Conservation (phyloP, 768 basidiomycete species). For the Suillus subluteus region DNA sequence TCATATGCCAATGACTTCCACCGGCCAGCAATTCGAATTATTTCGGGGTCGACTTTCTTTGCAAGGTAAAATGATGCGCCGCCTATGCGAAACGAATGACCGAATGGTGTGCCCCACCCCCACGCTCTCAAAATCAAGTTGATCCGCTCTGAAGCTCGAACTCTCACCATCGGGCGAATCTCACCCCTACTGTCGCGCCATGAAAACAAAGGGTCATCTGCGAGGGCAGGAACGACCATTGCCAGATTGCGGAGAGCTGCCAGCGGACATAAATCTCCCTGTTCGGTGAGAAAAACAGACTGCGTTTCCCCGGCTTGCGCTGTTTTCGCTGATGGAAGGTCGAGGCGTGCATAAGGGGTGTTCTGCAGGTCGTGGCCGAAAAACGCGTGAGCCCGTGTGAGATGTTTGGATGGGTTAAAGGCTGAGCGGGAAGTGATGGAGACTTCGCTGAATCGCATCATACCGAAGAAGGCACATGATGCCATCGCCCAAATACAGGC, state of each 20-base stretch:
- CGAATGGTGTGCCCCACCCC: constrained; percentile 26
- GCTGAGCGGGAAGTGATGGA: constrained; percentile 24
- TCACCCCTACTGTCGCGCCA: too few relatives aligned
- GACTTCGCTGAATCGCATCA: constrained; percentile 43
- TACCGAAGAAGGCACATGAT: constrained; percentile 42
- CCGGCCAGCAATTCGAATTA: neutral
- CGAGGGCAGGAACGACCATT: too few relatives aligned
- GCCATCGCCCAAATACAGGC: constrained; percentile 44
- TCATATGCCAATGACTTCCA: neutral
- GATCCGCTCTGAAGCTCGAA: too few relatives aligned
- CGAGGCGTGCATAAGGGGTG: constrained; percentile 30
- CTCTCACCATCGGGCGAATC: too few relatives aligned
- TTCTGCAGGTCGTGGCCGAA: constrained; percentile 30
- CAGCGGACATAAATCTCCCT: too few relatives aligned
- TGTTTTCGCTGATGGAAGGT: constrained; percentile 41
- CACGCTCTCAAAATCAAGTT: too few relatives aligned
- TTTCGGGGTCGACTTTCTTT: neutral
- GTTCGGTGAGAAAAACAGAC: too few relatives aligned
- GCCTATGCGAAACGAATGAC: constrained; percentile 48
- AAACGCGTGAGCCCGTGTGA: constrained; percentile 17
- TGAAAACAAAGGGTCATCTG: too few relatives aligned
- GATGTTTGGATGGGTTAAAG: constrained; percentile 28
- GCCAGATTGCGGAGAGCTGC: too few relatives aligned
- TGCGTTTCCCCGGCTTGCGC: too few relatives aligned
- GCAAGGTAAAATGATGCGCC: constrained; percentile 27